Percentiles rank a stretch among this genome's conserved stretches.
These are phyloP conservation scores for Elsinoe australis DNA, from an alignment of 2,329 filamentous ascomycete genomes.

Conservation along the genomic window DNA sequence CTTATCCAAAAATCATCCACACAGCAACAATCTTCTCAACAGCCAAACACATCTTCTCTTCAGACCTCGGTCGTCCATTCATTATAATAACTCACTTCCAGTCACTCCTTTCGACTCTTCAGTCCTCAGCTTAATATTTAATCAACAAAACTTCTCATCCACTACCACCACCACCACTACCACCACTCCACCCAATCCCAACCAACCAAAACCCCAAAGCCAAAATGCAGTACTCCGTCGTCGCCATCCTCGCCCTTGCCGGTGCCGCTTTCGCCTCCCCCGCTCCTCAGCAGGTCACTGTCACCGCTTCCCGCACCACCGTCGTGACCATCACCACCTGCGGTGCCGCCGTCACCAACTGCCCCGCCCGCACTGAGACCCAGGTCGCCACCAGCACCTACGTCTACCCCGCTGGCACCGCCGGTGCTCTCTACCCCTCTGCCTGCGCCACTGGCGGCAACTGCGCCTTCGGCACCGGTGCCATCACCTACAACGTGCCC, in stretches of 20 bases:
- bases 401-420: slow-evolving; percentile 18
- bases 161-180: slow-evolving; percentile 10
- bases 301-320: slow-evolving; percentile 19
- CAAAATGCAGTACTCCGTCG: slow-evolving; percentile 28
- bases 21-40: slow-evolving; percentile 18
- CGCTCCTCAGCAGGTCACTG: slow-evolving; percentile 15
- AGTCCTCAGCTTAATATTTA: slow-evolving; percentile 19
- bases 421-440: slow-evolving; percentile 16
- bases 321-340: slow-evolving; percentile 19
- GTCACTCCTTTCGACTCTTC: slow-evolving; percentile 23
- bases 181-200: slow-evolving; percentile 17
- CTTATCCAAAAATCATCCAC: slow-evolving; percentile 15
- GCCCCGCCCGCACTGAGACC: slow-evolving; percentile 17
- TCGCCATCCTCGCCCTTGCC: slow-evolving; percentile 25
- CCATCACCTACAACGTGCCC: slow-evolving; percentile 17
- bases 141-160: slow-evolving; percentile 18
- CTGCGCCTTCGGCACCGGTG: slow-evolving; percentile 18
- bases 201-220: slow-evolving; percentile 19
- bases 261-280: slow-evolving; percentile 20
- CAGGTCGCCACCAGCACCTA: slow-evolving; percentile 17
- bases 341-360: slow-evolving; percentile 20
- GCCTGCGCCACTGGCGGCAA: slow-evolving; percentile 13
- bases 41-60: slow-evolving; percentile 16
- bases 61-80: slow-evolving; percentile 30
- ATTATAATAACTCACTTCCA: slow-evolving; percentile 23